Conservation (phyloP, 345 rosid species). For the Euphorbia tirucalli region DNA sequence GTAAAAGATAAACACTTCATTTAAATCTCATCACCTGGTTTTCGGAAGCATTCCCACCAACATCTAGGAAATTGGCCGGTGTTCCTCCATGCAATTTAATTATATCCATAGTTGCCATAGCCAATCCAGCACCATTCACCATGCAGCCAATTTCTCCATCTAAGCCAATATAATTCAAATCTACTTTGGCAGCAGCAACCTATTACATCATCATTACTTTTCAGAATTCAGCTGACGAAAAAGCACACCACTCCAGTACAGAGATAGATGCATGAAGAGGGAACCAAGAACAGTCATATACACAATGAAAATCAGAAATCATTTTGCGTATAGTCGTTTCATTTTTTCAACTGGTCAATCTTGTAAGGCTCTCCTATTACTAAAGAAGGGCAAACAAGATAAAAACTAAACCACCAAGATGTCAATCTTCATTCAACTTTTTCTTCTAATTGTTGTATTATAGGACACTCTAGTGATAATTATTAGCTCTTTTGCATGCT, state of each 20-base stretch:
- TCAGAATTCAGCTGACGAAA: neutral
- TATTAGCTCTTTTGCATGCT: neutral
- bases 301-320: neutral
- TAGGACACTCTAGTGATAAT: neutral
- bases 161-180: conserved; percentile 93
- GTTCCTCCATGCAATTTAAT: conserved; percentile 98
- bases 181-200: conserved; percentile 96
- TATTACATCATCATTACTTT: conserved; percentile 12
- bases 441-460: no score
- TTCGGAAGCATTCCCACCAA: conserved; percentile 99
- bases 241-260: neutral
- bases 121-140: conserved; percentile 99
- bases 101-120: conserved; percentile 99
- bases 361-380: neutral
- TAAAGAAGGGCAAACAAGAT: neutral
- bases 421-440: neutral
- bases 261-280: neutral
- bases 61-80: conserved; percentile 98
- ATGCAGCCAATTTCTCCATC: conserved; percentile 99
- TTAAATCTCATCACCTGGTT: conserved; percentile 55
- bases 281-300: conserved; percentile 5
- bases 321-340: neutral
- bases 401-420: neutral
- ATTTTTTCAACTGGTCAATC: neutral
- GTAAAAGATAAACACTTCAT: conserved; percentile 2